phyloP scores from a whole-genome alignment of 768 basidiomycete genomes.

The Scleroderma bovista region DNA sequence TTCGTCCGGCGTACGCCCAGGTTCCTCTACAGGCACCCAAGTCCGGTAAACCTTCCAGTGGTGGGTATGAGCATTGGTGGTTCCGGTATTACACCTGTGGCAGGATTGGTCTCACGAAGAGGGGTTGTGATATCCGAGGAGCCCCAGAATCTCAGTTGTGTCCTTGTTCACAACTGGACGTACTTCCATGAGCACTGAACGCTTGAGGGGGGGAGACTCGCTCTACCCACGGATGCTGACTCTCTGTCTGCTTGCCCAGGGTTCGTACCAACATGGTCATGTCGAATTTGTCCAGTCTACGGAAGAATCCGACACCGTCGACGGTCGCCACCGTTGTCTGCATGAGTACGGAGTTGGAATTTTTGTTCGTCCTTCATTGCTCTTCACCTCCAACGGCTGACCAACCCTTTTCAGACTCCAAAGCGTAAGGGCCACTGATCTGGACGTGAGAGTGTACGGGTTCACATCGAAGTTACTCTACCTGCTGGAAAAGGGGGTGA shows the following conservation, averaged over 20 bases:
- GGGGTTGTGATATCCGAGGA: neutral
- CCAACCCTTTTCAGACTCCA: slow-evolving; percentile 28
- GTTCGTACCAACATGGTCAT: slow-evolving; percentile 20
- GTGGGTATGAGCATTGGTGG: neutral
- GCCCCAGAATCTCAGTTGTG: slow-evolving; percentile 9
- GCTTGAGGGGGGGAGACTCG: slow-evolving; percentile 23
- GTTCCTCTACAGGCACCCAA: slow-evolving; percentile 5
- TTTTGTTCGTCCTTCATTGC: slow-evolving; percentile 20
- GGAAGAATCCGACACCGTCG: slow-evolving; percentile 20
- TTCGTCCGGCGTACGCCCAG: slow-evolving; percentile 3
- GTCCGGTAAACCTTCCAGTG: neutral
- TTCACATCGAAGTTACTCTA: slow-evolving; percentile 34
- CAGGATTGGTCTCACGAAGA: neutral
- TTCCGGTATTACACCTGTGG: too few species aligned
- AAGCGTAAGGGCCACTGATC: neutral
- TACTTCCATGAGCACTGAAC: slow-evolving; percentile 17
- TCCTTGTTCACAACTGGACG: slow-evolving; percentile 16
- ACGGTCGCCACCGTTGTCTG: slow-evolving; percentile 29
- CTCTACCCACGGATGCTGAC: slow-evolving; percentile 28
- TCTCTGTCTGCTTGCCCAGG: slow-evolving; percentile 27
- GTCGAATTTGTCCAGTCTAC: slow-evolving; percentile 27
- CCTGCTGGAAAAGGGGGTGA: slow-evolving; percentile 24
- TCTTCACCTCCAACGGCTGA: neutral
- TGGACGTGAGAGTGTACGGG: slow-evolving; percentile 18
- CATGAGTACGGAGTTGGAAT: slow-evolving; percentile 28